phyloP scores from a whole-genome alignment of 352 stramenopile species.

The Peronospora destructor region DNA sequence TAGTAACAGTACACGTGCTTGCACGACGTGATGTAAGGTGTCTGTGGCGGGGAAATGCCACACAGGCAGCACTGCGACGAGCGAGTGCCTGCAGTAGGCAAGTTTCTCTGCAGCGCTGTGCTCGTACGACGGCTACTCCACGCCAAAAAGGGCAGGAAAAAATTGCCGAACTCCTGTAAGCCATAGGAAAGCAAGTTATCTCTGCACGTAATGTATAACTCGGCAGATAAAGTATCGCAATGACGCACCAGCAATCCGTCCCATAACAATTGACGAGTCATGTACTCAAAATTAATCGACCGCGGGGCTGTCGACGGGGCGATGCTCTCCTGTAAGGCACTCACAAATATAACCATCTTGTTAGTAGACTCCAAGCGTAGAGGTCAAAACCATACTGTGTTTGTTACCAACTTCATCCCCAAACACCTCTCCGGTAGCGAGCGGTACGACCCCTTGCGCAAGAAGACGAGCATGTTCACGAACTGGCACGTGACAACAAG shows the following conservation, averaged over 20 bases:
- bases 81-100: slow-evolving; percentile 3
- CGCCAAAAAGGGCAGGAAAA: slow-evolving; percentile 63
- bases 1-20: slow-evolving; percentile 86
- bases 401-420: slow-evolving; percentile 57
- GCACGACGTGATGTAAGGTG: slow-evolving; percentile 83
- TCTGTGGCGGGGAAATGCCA: slow-evolving; percentile 50
- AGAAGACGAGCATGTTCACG: slow-evolving; percentile 63
- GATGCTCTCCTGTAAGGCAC: slow-evolving; percentile 45
- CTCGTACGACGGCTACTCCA: slow-evolving; percentile 41
- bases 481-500: slow-evolving; percentile 61
- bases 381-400: neutral
- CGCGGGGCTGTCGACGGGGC: slow-evolving; percentile 42
- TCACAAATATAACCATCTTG: slow-evolving; percentile 1
- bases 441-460: slow-evolving; percentile 61
- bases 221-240: neutral
- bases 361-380: neutral
- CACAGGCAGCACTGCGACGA: slow-evolving; percentile 57
- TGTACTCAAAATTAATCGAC: slow-evolving; percentile 84
- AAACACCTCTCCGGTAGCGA: slow-evolving; percentile 69
- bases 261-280: slow-evolving; percentile 81
- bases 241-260: slow-evolving; percentile 64
- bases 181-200: slow-evolving; percentile 4
- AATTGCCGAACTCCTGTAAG: slow-evolving; percentile 71
- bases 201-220: neutral
- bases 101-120: slow-evolving; percentile 8